phyloP scores from a whole-genome alignment of 106 monocot species.

The Cymbidium sinense region DNA sequence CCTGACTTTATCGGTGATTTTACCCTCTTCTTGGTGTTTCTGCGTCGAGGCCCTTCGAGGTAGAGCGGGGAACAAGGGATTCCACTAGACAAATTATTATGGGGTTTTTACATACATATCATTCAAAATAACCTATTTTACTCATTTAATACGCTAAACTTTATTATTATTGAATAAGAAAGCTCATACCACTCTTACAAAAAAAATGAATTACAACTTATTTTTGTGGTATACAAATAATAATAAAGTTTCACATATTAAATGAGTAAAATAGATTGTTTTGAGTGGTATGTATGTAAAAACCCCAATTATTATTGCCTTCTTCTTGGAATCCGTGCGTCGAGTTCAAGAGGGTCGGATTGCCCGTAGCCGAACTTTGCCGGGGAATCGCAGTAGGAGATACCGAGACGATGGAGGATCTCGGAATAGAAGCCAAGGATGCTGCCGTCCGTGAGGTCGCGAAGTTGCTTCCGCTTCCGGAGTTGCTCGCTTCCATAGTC shows the following conservation, averaged over 20 bases:
- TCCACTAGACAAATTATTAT: no score
- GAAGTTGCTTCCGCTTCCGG: constrained; percentile 82
- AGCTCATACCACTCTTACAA: no score
- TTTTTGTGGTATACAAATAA: no score
- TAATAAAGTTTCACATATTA: no score
- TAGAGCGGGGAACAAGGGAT: not conserved
- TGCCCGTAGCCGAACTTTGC: not conserved
- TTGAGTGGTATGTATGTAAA: no score
- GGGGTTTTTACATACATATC: no score
- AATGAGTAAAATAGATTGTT: no score
- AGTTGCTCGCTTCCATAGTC: constrained; percentile 69
- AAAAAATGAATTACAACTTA: no score
- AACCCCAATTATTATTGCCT: no score
- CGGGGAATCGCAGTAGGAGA: not conserved
- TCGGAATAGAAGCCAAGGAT: constrained; percentile 91
- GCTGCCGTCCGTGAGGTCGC: constrained; percentile 86
- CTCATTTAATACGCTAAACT: no score
- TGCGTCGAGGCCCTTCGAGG: not conserved
- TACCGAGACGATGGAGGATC: constrained; percentile 59
- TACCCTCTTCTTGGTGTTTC: not conserved
- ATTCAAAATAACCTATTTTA: no score
- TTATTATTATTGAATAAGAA: no score
- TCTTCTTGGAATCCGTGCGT: not conserved
- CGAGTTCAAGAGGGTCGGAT: not conserved
- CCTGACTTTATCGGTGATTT: not conserved